Conservation (phyloP, 345 rosid species). For the Rhizophora mangle region DNA sequence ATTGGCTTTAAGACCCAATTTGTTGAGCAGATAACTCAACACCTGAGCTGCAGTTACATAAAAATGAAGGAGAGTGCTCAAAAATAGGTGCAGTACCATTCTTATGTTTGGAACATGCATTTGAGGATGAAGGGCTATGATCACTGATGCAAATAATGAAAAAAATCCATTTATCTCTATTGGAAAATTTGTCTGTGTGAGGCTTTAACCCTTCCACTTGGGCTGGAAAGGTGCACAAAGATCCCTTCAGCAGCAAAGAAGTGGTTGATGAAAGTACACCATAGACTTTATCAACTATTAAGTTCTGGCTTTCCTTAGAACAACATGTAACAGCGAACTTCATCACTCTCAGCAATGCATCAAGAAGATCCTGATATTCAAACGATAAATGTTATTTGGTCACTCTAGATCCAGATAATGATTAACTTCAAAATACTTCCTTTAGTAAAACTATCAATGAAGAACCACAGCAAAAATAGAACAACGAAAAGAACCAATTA, state of each 20-base stretch:
- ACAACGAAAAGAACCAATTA: background rate
- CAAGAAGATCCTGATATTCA: slow-evolving; percentile 55
- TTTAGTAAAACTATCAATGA: background rate
- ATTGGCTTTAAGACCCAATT: slow-evolving; percentile 41
- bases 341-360: slow-evolving; percentile 60
- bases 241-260: slow-evolving; percentile 45
- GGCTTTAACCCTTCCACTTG: slow-evolving; percentile 34
- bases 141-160: slow-evolving; percentile 68
- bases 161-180: slow-evolving; percentile 62
- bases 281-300: slow-evolving; percentile 58
- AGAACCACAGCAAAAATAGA: background rate
- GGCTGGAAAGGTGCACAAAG: slow-evolving; percentile 26
- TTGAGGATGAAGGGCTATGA: slow-evolving; percentile 63
- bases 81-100: slow-evolving; percentile 39
- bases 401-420: background rate
- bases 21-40: slow-evolving; percentile 80
- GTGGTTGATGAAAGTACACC: slow-evolving; percentile 46
- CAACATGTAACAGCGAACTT: slow-evolving; percentile 63
- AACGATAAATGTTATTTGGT: slow-evolving; percentile 6
- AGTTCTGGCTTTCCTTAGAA: slow-evolving; percentile 61
- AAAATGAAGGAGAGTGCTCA: slow-evolving; percentile 50
- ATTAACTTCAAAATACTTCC: background rate
- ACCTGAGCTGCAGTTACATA: slow-evolving; percentile 72
- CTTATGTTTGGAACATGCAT: slow-evolving; percentile 59
- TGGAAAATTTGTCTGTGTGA: slow-evolving; percentile 33